Percentiles rank a stretch among this genome's conserved stretches.
These are phyloP conservation scores for Noccaea caerulescens DNA, from an alignment of 345 rosid genomes.

Conservation along the genomic window DNA sequence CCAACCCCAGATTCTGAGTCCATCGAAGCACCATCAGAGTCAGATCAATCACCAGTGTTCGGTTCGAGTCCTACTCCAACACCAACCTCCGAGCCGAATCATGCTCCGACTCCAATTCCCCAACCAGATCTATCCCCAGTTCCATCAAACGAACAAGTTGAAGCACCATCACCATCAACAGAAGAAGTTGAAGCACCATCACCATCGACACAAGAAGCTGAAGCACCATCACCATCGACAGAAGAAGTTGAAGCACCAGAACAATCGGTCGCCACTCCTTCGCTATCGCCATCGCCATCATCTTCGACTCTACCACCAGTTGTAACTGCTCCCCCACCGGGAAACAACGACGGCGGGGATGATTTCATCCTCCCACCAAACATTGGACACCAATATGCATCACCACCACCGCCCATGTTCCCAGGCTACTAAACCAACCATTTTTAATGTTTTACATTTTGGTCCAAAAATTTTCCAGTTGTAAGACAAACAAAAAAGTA, in stretches of 20 bases:
- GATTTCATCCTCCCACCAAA: slow-evolving; percentile 63
- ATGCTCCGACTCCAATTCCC: slow-evolving; percentile 26
- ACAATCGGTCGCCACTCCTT: slow-evolving; percentile 30
- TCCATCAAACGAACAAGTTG: slow-evolving; percentile 29
- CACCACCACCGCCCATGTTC: slow-evolving; percentile 90
- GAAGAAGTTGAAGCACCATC: slow-evolving; percentile 38
- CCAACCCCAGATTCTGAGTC: slow-evolving; percentile 44
- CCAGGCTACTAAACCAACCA: slow-evolving; percentile 64
- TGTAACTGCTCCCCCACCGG: slow-evolving; percentile 43
- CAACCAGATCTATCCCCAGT: slow-evolving; percentile 36
- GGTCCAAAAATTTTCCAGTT: slow-evolving; percentile 13
- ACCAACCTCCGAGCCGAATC: slow-evolving; percentile 11
- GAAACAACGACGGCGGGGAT: slow-evolving; percentile 15
- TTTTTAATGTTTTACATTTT: slow-evolving; percentile 23
- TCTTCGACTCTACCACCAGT: slow-evolving; percentile 30
- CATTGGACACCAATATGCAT: slow-evolving; percentile 68
- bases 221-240: slow-evolving; percentile 29
- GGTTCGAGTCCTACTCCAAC: slow-evolving; percentile 12
- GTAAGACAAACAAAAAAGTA: background rate
- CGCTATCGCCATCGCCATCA: slow-evolving; percentile 25
- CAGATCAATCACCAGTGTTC: slow-evolving; percentile 26
- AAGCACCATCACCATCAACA: slow-evolving; percentile 29
- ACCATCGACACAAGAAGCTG: slow-evolving; percentile 27
- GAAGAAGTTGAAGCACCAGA: slow-evolving; percentile 41
- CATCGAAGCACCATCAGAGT: slow-evolving; percentile 31